Conservation (phyloP, 768 basidiomycete species). For the Auriscalpium microsporum region DNA sequence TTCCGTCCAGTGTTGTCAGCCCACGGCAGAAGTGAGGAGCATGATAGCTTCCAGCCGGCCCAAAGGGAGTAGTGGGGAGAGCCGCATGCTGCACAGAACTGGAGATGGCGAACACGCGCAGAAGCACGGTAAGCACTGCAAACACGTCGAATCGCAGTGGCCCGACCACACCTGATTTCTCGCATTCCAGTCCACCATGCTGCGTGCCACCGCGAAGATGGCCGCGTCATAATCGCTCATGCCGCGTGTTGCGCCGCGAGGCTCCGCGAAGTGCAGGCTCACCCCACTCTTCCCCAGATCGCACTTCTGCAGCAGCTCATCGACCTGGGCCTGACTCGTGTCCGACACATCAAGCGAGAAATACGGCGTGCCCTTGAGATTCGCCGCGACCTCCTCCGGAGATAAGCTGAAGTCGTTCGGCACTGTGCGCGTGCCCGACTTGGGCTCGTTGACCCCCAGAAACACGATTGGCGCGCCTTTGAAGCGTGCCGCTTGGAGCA, state of each 20-base stretch:
- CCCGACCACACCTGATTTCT: constrained; percentile 60
- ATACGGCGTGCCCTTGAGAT: constrained; percentile 74
- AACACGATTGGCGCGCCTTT: constrained; percentile 60
- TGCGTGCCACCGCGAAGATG: constrained; percentile 70
- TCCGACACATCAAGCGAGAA: constrained; percentile 74
- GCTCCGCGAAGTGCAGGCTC: constrained; percentile 53
- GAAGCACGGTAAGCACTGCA: constrained; percentile 1
- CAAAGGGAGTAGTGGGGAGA: constrained; percentile 74
- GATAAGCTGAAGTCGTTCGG: constrained; percentile 43
- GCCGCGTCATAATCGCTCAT: constrained; percentile 62
- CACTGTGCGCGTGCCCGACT: constrained; percentile 44
- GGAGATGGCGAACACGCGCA: neutral
- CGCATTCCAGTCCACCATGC: constrained; percentile 88
- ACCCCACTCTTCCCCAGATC: constrained; percentile 30
- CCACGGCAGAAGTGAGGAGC: constrained; percentile 71
- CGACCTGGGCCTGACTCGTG: constrained; percentile 35
- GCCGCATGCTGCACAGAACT: constrained; percentile 91
- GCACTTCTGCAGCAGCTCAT: constrained; percentile 32
- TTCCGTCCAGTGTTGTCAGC: constrained; percentile 50
- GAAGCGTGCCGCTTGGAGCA: constrained; percentile 51
- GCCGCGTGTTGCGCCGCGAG: constrained; percentile 45
- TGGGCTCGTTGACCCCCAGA: constrained; percentile 65
- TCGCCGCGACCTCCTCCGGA: constrained; percentile 42
- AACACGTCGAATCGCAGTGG: neutral
- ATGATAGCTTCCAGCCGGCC: constrained; percentile 94